Evolutionary conservation across 257 asterid species (phyloP).

Genomic region (Rehmannia glutinosa): DNA sequence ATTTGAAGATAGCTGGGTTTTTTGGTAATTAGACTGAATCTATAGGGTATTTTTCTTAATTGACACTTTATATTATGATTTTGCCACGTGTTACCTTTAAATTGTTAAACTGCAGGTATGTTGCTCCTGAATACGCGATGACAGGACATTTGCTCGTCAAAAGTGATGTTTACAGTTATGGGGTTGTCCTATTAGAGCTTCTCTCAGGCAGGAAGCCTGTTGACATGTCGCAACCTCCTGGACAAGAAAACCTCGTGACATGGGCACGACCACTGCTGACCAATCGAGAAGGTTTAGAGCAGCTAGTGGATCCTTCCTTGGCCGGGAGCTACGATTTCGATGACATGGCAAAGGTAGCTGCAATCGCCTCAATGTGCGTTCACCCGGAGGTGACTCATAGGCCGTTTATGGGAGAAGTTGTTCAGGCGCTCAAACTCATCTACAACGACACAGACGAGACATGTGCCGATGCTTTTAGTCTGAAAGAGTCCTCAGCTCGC

Average conservation of each 20-base stretch:
- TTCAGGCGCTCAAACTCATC: slow-evolving; percentile 94
- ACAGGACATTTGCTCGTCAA: slow-evolving; percentile 92
- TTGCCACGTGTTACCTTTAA: not conserved
- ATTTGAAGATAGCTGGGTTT: too few species aligned
- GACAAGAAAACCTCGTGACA: slow-evolving; percentile 94
- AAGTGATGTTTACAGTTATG: slow-evolving; percentile 93
- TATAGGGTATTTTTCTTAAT: too few species aligned
- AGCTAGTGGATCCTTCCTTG: slow-evolving; percentile 75
- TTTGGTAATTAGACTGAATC: too few species aligned
- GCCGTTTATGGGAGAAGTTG: slow-evolving; percentile 98
- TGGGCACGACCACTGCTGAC: slow-evolving; percentile 92
- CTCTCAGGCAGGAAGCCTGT: slow-evolving; percentile 88
- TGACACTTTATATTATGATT: too few species aligned
- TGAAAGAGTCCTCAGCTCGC: slow-evolving; percentile 71
- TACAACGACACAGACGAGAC: slow-evolving; percentile 75
- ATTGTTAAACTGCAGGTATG: slow-evolving; percentile 50
- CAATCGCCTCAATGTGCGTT: slow-evolving; percentile 94
- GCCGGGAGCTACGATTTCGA: slow-evolving; percentile 76
- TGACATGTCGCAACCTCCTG: slow-evolving; percentile 90
- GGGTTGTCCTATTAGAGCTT: slow-evolving; percentile 87
- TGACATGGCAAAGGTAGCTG: slow-evolving; percentile 95
- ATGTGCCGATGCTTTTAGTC: slow-evolving; percentile 74
- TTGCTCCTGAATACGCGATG: slow-evolving; percentile 99
- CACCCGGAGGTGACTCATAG: slow-evolving; percentile 92
- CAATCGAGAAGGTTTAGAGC: slow-evolving; percentile 81